A percentile compares a stretch with the other conserved stretches of the same genome.
Conservation (phyloP, 75 land plant species). For the Selaginella moellendorffii region DNA sequence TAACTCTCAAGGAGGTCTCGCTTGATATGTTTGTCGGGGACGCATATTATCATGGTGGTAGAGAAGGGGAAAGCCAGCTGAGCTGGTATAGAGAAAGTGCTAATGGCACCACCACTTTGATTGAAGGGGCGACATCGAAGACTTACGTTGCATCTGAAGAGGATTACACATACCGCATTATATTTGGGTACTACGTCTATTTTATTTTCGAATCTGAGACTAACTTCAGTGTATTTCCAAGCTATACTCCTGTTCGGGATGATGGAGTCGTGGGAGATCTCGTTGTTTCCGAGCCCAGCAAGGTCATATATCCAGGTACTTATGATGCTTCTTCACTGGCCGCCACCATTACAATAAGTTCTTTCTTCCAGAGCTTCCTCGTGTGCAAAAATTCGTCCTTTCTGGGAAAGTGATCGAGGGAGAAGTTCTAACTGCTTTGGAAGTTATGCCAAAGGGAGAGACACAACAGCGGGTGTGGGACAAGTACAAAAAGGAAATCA, state of each 20-base stretch:
- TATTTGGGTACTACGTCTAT: conserved; percentile 86
- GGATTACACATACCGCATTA: conserved; percentile 60
- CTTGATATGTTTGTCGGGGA: conserved; percentile 48
- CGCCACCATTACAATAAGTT: background rate
- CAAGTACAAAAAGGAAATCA: conserved; percentile 67
- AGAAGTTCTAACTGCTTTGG: conserved; percentile 68
- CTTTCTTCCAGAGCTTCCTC: conserved; percentile 42
- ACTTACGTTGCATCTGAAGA: conserved; percentile 58
- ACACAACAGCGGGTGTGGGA: conserved; percentile 66
- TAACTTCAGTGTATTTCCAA: conserved; percentile 3
- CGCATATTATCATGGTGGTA: conserved; percentile 84
- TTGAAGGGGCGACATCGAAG: conserved; percentile 51
- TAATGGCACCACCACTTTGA: conserved; percentile 52
- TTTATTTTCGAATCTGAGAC: background rate
- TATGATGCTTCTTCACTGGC: background rate
- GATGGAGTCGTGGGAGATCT: conserved; percentile 74
- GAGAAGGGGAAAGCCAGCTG: conserved; percentile 63
- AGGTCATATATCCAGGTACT: conserved; percentile 66
- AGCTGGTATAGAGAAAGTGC: conserved; percentile 82
- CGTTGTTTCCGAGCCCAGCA: conserved; percentile 64
- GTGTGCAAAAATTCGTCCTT: conserved; percentile 62
- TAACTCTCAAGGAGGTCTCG: conserved; percentile 38
- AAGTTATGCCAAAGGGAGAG: conserved; percentile 65
- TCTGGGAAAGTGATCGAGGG: conserved; percentile 86
- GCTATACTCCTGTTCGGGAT: conserved; percentile 80